Base-by-base conservation (phyloP, 257 asterid species). In the Linderniella brevidens region DNA sequence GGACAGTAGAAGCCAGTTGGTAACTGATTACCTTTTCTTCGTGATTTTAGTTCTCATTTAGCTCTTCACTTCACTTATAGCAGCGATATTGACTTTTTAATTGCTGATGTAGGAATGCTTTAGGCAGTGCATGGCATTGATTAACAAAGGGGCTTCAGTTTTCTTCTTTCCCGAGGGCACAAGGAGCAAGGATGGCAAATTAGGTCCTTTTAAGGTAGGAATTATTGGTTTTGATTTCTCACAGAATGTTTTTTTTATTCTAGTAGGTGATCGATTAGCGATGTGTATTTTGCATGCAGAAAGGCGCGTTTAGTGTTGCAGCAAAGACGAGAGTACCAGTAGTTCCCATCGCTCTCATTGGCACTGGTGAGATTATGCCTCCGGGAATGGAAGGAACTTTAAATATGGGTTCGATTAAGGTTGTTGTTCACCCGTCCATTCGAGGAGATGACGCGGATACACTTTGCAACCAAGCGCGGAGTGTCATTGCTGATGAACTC, bases 121-220 rank as follows among this genome's bases (percentile, higher is more conserved):
- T 46, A 90, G 73, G 67, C 76, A 73, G 52, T 90, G 98, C 75
- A 78, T 79, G 51, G 68, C 76, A 25, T 70, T 90, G 62, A 49
- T 85, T 61, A 85, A 72, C 66, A 78, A 84, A 69, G 98, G 98
- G 55, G 94, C 94, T 49, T 90, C 98, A 9, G 77, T 90, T 40
- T 81, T 79, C 66, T 78, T 90, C 86, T 90, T 90, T 61, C 94
- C 98, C 0, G 98, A 90, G 69, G 98, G 98, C 36, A 90, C 98
- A 64, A 78, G 96, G 40, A 78, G 92, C 68, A 81, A 57, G 67
- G 93, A 79, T 62, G 92, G 94, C 37, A 76, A 69, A 73, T 54
- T 85, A 68, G 94, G 92, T 25, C 42, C 79, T 56, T 90, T 90
- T 64, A 90, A 90, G 94, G 96, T 90, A 66, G 44, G 66, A 58